Evolutionary conservation across 2,329 filamentous ascomycete species (phyloP), one percentile per base, ranked within the genome.

Genomic region (Xylariaceae sp.): DNA sequence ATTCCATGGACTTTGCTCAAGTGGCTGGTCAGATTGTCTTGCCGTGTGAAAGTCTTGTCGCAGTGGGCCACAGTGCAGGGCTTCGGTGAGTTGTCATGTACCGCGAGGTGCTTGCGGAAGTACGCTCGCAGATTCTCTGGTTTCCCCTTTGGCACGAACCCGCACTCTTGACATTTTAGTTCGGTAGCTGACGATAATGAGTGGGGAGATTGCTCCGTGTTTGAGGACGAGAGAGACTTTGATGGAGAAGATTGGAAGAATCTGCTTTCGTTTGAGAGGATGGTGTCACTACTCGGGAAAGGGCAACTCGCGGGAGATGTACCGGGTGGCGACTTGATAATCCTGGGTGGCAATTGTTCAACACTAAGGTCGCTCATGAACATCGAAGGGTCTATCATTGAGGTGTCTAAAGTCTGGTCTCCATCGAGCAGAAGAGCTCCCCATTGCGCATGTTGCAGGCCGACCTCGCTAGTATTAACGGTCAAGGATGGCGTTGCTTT

Each of bases 11-110:
- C 5, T n/a, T 11, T 48, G 19, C 18, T 43, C 6, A 36, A 6
- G 30, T 55, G 53, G n/a, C 6, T 12, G 1, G 5, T n/a, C 11
- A 45, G 7, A 18, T 55, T 55, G 18, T 55, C 53, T 17, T 11
- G 30, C 4, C 53, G 53, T 18, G 49, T 48, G 11, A 52, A 55
- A 3, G 2, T n/a, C 1, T 9, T 30, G 1, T 10, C 1, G 31
- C 53, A 55, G 12, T 5, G 5, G 14, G n/a, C n/a, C n/a, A n/a
- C n/a, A n/a, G 14, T 4, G 33, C 53, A 55, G 14, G 1, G 18
- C 5, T 45, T 17, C 7, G 0, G 11, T 11, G 6, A 1, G 2
- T 27, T 11, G 7, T 15, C 9, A 11, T 55, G 50, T 3, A 5
- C 31, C 3, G 5, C 4, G 11, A 18, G 14, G 7, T 55, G 53